Conservation (phyloP, 2,329 filamentous ascomycete species). For the Clarireedia paspali region DNA sequence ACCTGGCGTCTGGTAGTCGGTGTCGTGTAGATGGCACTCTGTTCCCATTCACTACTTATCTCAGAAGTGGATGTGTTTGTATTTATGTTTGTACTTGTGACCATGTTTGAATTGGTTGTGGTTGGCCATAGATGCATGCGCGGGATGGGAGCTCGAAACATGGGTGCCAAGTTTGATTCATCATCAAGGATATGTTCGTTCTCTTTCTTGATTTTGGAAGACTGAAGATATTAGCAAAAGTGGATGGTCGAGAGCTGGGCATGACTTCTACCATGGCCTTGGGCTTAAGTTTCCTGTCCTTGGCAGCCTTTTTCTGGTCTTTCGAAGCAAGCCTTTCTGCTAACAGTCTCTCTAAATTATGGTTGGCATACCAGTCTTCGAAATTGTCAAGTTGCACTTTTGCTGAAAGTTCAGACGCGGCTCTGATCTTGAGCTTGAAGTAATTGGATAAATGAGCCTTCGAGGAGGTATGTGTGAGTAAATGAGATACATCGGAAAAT, state of each 20-base stretch:
- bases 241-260: neutral
- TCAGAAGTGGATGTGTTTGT: constrained; percentile 5
- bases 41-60: constrained; percentile 16
- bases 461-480: constrained; percentile 86
- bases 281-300: constrained; percentile 16
- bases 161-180: constrained; percentile 12
- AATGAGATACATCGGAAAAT: constrained; percentile 86
- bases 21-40: constrained; percentile 19
- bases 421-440: constrained; percentile 71
- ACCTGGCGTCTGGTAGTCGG: constrained; percentile 23
- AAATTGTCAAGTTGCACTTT: constrained; percentile 57
- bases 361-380: constrained; percentile 68
- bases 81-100: neutral
- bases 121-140: constrained; percentile 27
- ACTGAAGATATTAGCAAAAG: neutral
- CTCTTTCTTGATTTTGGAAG: constrained; percentile 14
- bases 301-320: constrained; percentile 52
- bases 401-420: constrained; percentile 60
- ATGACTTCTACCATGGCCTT: neutral
- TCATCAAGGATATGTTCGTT: constrained; percentile 2
- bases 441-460: constrained; percentile 85
- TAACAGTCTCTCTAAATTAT: constrained; percentile 65
- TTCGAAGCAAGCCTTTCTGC: constrained; percentile 72
- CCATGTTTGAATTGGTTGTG: constrained; percentile 3
- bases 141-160: constrained; percentile 26